Evolutionary conservation across 2,329 filamentous ascomycete species (phyloP).

Genomic region (Incumbomyces lentus): DNA sequence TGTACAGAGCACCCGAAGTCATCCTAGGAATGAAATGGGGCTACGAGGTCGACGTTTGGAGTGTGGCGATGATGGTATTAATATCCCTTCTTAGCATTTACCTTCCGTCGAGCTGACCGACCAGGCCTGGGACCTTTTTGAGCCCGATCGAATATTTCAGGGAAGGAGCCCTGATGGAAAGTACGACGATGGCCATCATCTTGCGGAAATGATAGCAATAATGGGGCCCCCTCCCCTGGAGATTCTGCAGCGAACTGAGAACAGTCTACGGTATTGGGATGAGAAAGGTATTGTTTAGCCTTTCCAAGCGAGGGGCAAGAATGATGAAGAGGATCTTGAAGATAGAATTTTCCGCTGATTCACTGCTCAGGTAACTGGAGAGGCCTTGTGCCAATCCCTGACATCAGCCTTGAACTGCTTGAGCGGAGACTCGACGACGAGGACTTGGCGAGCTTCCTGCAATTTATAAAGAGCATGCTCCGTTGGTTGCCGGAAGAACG

Average conservation of each 20-base stretch:
- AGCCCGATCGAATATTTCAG: slow-evolving; percentile 5
- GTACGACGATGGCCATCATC: slow-evolving; percentile 3
- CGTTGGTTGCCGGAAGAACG: slow-evolving; percentile 31
- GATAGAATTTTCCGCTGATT: too few relatives aligned
- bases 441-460: slow-evolving; percentile 25
- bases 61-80: slow-evolving; percentile 23
- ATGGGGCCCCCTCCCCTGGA: slow-evolving; percentile 1
- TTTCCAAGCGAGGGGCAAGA: too few relatives aligned
- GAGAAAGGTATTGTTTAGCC: too few relatives aligned
- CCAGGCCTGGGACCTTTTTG: slow-evolving; percentile 5
- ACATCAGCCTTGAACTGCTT: too few relatives aligned
- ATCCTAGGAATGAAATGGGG: slow-evolving; percentile 24
- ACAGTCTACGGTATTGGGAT: not conserved
- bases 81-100: not conserved
- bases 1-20: slow-evolving; percentile 25
- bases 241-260: not conserved
- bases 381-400: too few relatives aligned
- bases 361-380: too few relatives aligned
- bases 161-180: slow-evolving; percentile 3
- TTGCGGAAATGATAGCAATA: slow-evolving; percentile 9
- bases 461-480: slow-evolving; percentile 29
- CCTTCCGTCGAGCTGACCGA: not conserved
- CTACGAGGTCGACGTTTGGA: slow-evolving; percentile 25
- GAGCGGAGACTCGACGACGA: slow-evolving; percentile 14
- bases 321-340: too few relatives aligned